Conservation (phyloP, 2,329 filamentous ascomycete species). For the Trichoderma sp. region DNA sequence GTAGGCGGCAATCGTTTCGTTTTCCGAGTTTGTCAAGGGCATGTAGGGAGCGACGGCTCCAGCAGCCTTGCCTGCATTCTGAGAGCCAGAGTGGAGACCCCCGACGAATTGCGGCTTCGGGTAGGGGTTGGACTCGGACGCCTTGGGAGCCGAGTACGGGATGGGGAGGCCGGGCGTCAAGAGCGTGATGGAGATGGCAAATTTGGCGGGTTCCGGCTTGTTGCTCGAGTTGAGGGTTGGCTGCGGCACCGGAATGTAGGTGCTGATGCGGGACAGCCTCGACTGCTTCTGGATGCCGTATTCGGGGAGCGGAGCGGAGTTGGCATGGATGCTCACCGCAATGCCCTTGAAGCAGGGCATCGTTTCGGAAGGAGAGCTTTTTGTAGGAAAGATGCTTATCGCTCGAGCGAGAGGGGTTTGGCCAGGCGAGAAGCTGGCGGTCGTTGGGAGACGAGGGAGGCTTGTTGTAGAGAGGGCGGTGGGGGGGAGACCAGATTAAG, state of each 20-base stretch:
- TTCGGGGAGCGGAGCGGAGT: conserved; percentile 78
- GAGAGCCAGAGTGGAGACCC: conserved; percentile 55
- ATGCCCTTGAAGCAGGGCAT: conserved; percentile 99
- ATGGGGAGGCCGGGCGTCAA: conserved; percentile 85
- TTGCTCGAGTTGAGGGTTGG: conserved; percentile 65
- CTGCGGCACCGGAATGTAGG: conserved; percentile 93
- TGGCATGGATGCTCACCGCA: conserved; percentile 91
- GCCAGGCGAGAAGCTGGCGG: conserved; percentile 15
- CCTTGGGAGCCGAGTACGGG: conserved; percentile 86
- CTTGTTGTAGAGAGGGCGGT: conserved; percentile 14
- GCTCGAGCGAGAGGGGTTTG: background rate
- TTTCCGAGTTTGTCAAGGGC: conserved; percentile 85
- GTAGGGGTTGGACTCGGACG: conserved; percentile 70
- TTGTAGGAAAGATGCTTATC: background rate
- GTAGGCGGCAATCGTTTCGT: conserved; percentile 97
- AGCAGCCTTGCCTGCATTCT: conserved; percentile 44
- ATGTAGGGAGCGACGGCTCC: conserved; percentile 78
- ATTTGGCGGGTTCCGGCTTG: conserved; percentile 89
- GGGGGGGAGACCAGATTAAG: conserved; percentile 18
- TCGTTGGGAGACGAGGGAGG: conserved; percentile 16
- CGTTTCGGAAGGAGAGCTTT: conserved; percentile 32
- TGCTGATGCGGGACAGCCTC: conserved; percentile 86
- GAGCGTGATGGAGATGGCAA: conserved; percentile 96
- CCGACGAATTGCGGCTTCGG: conserved; percentile 82
- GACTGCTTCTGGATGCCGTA: conserved; percentile 94